These are phyloP conservation scores for Basidiobolus heterosporus DNA, from an alignment of 371 early-diverging fungal species.

Conservation along the genomic window DNA sequence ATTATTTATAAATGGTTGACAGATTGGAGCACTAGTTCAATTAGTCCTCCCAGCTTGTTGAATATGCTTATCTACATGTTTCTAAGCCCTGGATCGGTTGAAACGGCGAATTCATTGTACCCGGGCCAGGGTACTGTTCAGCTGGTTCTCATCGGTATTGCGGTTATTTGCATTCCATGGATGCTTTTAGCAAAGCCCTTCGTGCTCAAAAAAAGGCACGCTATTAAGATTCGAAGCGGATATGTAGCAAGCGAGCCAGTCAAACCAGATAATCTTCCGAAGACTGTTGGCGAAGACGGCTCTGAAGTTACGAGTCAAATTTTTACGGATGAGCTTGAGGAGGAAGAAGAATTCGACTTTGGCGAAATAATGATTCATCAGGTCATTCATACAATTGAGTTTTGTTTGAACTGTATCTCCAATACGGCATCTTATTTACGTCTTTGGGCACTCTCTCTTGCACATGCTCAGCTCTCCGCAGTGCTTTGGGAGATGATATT, in stretches of 20 bases:
- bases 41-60: constrained; percentile 86
- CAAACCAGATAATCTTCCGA: too few species aligned
- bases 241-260: too few species aligned
- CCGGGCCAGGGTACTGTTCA: constrained; percentile 85
- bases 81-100: constrained; percentile 79
- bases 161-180: constrained; percentile 92
- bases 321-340: constrained; percentile 25
- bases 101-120: constrained; percentile 50
- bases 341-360: constrained; percentile 57
- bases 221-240: constrained; percentile 19
- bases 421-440: constrained; percentile 99
- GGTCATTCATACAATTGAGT: constrained; percentile 99
- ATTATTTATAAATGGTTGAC: constrained; percentile 97
- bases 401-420: constrained; percentile 93
- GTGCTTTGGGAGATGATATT: constrained; percentile 96
- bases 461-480: constrained; percentile 97
- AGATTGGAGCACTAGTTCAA: constrained; percentile 58
- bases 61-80: constrained; percentile 99
- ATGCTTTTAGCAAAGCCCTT: constrained; percentile 95
- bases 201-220: constrained; percentile 64
- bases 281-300: constrained; percentile 9
- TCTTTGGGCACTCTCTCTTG: constrained; percentile 98
- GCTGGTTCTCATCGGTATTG: constrained; percentile 63
- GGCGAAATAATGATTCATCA: constrained; percentile 90
- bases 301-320: constrained; percentile 12